These are phyloP conservation scores for Ascochyta lentis DNA, from an alignment of 2,329 filamentous ascomycete genomes.

Conservation along the genomic window DNA sequence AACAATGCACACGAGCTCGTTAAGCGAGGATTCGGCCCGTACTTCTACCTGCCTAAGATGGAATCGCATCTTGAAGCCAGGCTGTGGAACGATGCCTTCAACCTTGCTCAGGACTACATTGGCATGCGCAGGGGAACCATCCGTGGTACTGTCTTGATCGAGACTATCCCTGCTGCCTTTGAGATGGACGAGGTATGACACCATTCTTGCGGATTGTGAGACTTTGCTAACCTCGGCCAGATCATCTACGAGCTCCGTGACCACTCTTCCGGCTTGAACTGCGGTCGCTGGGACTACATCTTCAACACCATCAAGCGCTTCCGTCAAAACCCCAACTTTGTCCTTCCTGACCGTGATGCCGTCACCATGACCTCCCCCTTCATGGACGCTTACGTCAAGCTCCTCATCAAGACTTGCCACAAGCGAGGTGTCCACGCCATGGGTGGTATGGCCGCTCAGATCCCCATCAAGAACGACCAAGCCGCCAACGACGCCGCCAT, in stretches of 20 bases:
- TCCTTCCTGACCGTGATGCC: conserved; percentile 86
- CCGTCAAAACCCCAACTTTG: conserved; percentile 90
- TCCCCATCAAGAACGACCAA: conserved; percentile 95
- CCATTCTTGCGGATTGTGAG: neutral
- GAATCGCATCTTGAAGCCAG: conserved; percentile 96
- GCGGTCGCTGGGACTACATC: conserved; percentile 99
- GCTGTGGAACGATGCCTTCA: conserved; percentile 98
- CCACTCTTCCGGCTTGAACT: conserved; percentile 96
- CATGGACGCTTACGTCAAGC: conserved; percentile 96
- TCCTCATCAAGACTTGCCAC: conserved; percentile 98
- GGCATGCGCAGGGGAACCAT: conserved; percentile 90
- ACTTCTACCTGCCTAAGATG: conserved; percentile 99
- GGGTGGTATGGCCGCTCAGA: conserved; percentile 98
- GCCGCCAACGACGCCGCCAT: conserved; percentile 92
- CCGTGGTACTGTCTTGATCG: conserved; percentile 92
- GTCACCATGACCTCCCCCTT: conserved; percentile 99
- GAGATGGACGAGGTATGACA: conserved; percentile 87
- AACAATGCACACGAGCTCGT: conserved; percentile 93
- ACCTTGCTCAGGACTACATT: conserved; percentile 91
- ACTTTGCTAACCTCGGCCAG: conserved; percentile 44
- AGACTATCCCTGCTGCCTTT: conserved; percentile 96
- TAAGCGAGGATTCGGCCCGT: conserved; percentile 83
- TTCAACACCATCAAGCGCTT: conserved; percentile 99
- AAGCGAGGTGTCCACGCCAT: conserved; percentile 96
- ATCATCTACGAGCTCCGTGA: conserved; percentile 99